Evolutionary conservation across 345 rosid genomes (phyloP), one percentile per base, ranked within the genome.

Genomic region (Acer yangbiense): DNA sequence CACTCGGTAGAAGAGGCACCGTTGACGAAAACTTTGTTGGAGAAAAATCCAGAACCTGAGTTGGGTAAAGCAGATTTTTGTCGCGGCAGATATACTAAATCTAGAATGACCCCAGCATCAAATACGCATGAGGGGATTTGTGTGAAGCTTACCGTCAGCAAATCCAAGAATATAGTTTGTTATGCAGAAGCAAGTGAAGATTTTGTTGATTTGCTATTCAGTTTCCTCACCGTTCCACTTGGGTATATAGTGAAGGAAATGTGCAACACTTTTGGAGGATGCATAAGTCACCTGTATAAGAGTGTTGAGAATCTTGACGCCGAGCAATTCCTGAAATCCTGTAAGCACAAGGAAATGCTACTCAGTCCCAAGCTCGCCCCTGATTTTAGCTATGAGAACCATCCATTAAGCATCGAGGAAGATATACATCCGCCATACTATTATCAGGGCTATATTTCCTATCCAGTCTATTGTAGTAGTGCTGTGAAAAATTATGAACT

Each of bases 221-320:
- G 82, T 39, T 85, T 82, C 80, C 84, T 85, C 11, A 72, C 77
- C 20, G 10, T 80, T 60, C 88, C 84, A 18, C 77, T 80, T n/a
- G 86, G 84, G 3, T 14, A 74, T 23, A 41, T 68, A 12, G 8
- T 50, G 2, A 75, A 85, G 62, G 46, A 68, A 79, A 74, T 58
- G 72, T 23, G 55, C 6, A 12, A 11, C 57, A 12, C 4, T 48
- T 69, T 55, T 1, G 23, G 55, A 11, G 80, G 82, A 52, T 52
- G 80, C 61, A 52, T 79, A 11, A 21, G 9, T 50, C 64, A 74
- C 29, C 68, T 82, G 8, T 78, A 75, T 17, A 65, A 76, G 0
- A 72, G 72, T 62, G 16, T 77, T 14, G 21, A 54, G 32, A 72
- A 44, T 17, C 77, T 82, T 29, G 80, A 76, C 25, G n/a, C 50